Conservation (phyloP, 23 red algal genomes). For the Agarophyton chilense region DNA sequence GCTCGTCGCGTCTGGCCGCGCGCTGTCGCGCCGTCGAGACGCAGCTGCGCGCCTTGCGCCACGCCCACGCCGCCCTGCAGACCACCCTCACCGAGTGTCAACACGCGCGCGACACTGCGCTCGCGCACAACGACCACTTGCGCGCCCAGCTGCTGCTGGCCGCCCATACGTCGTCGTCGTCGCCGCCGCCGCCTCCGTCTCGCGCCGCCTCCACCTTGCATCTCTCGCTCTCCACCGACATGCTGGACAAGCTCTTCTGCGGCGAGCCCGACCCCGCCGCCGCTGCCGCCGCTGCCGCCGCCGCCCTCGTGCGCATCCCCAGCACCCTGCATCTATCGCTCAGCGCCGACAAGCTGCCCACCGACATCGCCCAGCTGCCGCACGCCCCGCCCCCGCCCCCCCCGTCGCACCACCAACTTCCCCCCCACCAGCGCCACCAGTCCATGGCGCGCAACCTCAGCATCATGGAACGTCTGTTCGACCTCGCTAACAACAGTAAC, state of each 20-base stretch:
- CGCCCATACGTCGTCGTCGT: neutral
- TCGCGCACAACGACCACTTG: neutral
- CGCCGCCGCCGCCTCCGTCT: neutral
- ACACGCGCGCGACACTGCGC: too few relatives aligned
- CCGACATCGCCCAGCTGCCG: neutral
- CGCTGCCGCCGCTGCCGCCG: neutral
- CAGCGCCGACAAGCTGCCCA: conserved; percentile 39
- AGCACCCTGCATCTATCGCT: conserved; percentile 62
- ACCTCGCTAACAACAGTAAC: conserved; percentile 25
- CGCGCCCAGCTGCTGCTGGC: neutral
- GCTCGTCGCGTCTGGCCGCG: neutral
- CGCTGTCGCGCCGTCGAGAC: conserved; percentile 30
- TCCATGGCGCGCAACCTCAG: conserved; percentile 44
- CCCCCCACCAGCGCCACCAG: conserved; percentile 9
- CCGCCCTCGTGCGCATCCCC: conserved; percentile 25
- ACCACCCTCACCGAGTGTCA: conserved; percentile 18
- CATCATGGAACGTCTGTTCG: conserved; percentile 49
- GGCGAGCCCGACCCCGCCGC: neutral
- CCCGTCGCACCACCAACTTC: too few relatives aligned
- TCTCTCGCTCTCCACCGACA: conserved; percentile 58
- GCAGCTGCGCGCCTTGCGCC: conserved; percentile 15
- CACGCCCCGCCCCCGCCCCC: too few relatives aligned
- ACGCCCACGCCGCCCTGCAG: neutral
- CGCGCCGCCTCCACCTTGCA: conserved; percentile 6
- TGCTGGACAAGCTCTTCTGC: conserved; percentile 69